phyloP scores from a whole-genome alignment of 2,329 filamentous ascomycete genomes.

The Fusarium tupiense region DNA sequence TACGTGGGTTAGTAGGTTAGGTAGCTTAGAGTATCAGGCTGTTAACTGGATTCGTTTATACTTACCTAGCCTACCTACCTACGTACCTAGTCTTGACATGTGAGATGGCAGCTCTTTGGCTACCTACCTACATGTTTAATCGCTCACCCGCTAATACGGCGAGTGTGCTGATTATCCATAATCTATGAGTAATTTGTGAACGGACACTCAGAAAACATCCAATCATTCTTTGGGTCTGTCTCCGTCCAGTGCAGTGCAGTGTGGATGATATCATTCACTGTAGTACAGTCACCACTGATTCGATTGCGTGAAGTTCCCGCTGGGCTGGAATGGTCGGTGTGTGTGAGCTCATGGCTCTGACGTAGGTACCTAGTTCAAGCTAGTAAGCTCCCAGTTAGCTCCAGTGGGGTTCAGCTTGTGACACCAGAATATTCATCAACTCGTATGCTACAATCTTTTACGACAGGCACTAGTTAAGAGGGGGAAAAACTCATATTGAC shows the following conservation, averaged over 20 bases:
- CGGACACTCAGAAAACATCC: background rate
- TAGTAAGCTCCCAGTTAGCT: slow-evolving; percentile 4
- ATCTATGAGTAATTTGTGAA: background rate
- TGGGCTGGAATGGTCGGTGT: slow-evolving; percentile 12
- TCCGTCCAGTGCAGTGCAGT: background rate
- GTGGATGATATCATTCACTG: slow-evolving; percentile 23
- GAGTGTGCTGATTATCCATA: background rate
- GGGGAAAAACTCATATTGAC: background rate
- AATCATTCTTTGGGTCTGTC: background rate
- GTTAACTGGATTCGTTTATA: background rate
- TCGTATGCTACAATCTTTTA: background rate
- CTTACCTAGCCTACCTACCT: no score
- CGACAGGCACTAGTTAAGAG: background rate
- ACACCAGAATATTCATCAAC: background rate
- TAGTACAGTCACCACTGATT: slow-evolving; percentile 9
- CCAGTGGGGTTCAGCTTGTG: background rate
- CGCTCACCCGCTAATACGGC: background rate
- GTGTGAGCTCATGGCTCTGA: slow-evolving; percentile 18
- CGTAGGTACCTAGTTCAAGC: slow-evolving; percentile 1
- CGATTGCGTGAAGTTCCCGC: background rate
- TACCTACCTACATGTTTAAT: background rate
- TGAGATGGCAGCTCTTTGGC: background rate
- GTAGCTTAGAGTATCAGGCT: background rate
- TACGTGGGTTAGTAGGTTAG: background rate
- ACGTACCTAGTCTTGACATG: background rate